Base-by-base conservation (phyloP, 352 stramenopile genomes). In the Blastocystis sp. region DNA sequence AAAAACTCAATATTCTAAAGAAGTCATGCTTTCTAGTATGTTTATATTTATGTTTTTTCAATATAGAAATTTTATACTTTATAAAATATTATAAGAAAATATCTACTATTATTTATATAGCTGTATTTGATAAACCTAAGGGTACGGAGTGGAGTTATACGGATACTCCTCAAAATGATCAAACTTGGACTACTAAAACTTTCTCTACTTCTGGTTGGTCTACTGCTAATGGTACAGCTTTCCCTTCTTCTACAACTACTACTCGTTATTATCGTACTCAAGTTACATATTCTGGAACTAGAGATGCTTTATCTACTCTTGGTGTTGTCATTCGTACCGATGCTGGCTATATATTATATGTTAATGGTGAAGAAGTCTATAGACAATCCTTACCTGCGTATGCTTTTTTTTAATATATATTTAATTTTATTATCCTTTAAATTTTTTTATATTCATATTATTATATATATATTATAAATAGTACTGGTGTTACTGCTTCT, bases 81-180 rank as follows among this genome's bases (percentile, higher is more conserved):
- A n/a, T n/a, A n/a, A n/a, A n/a, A n/a, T n/a, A n/a, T n/a, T n/a
- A n/a, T n/a, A n/a, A n/a, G n/a, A n/a, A n/a, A n/a, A n/a, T n/a
- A n/a, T n/a, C n/a, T n/a, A n/a, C n/a, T n/a, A n/a, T n/a, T n/a
- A n/a, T n/a, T n/a, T n/a, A n/a, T n/a, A n/a, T n/a, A n/a, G n/a
- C n/a, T n/a, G n/a, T n/a, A n/a, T n/a, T n/a, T n/a, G n/a, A n/a
- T n/a, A n/a, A n/a, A n/a, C n/a, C n/a, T n/a, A n/a, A n/a, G n/a
- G n/a, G n/a, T n/a, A n/a, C n/a, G n/a, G n/a, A n/a, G n/a, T 59
- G 49, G 49, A 59, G 24, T 19, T 59, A 59, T 27, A 49, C 49
- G 0, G 30, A 59, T 25, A 59, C 34, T 48, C 13, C 36, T 31
- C 28, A 25, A 10, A 25, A 28, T 11, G 13, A 27, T n/a, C n/a